Percentiles rank a stretch among this genome's conserved stretches.
These are phyloP conservation scores for Eutrema japonicum DNA, from an alignment of 345 rosid genomes.

Conservation along the genomic window DNA sequence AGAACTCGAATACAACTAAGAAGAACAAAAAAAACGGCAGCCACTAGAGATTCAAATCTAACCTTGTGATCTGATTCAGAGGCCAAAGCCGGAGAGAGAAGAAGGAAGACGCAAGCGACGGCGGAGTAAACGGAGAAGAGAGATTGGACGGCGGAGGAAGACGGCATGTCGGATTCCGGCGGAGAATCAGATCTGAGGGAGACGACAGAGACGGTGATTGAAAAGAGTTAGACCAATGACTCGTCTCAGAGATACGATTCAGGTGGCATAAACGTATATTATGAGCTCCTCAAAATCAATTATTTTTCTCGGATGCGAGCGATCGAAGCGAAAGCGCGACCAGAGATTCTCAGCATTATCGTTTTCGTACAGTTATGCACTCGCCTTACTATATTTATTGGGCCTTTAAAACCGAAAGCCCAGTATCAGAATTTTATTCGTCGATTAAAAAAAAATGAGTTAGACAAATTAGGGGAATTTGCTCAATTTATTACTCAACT, in stretches of 20 bases:
- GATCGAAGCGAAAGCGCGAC: no score
- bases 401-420: no score
- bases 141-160: slow-evolving; percentile 48
- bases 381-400: no score
- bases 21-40: not conserved
- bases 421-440: no score
- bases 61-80: slow-evolving; percentile 95
- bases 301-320: no score
- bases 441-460: no score
- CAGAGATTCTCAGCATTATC: no score
- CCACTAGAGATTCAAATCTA: slow-evolving; percentile 23
- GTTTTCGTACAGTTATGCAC: no score
- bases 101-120: slow-evolving; percentile 40
- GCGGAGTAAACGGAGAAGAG: slow-evolving; percentile 12
- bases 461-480: no score
- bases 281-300: no score
- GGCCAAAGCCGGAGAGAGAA: slow-evolving; percentile 54
- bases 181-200: slow-evolving; percentile 46
- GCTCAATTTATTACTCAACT: no score
- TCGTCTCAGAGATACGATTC: slow-evolving; percentile 26
- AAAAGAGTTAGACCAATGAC: slow-evolving; percentile 18
- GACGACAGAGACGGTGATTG: slow-evolving; percentile 21
- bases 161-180: slow-evolving; percentile 60
- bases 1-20: slow-evolving; percentile 18
- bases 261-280: not conserved